Base-by-base conservation (phyloP, 305 asterid genomes). In the Fraxinus xanthoxyloides region DNA sequence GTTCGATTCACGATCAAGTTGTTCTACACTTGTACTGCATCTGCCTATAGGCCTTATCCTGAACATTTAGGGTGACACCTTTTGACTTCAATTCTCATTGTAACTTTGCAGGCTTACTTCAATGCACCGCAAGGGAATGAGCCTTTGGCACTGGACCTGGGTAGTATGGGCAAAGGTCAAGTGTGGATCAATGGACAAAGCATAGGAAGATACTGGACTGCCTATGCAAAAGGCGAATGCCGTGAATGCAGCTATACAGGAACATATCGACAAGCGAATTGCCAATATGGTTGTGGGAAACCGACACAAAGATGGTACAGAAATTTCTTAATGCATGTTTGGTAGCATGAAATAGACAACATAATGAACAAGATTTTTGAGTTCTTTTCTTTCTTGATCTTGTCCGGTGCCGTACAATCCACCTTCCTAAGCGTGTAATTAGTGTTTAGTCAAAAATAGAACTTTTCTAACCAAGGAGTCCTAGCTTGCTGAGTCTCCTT, bases 151-250 rank as follows among this genome's bases (percentile, higher is more conserved):
- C 83, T 96, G 90, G 98, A 96, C 87, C 77, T 94, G 4, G 82
- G 88, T 17, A 91, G 98, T 85, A 96, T 96, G 99, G 97, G 97
- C 65, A 96, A 94, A 72, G 99, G 99, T 34, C 97, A 94, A 84
- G 92, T 83, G 15, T 95, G 98, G 99, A 85, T 95, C 80, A 95
- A 95, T 56, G 99, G 98, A 12, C 97, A 94, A 81, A 91, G 88
- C 90, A 89, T 95, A 4, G 99, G 99, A 28, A 87, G 99, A 87
- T 94, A 93, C 82, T 95, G 99, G 99, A 92, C 95, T 12, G 85
- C 85, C 43, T 80, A 82, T n/a, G 98, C 98, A 1, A 87, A 87
- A 73, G 98, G 99, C 13, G 86, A 84, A 34, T 96, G 99, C 90
- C 81, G 83, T 79, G 73, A 78, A 3, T 96, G 99, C 86, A 88